These are phyloP conservation scores for Kwoniella dendrophila DNA, from an alignment of 768 basidiomycete species.

Conservation along the genomic window DNA sequence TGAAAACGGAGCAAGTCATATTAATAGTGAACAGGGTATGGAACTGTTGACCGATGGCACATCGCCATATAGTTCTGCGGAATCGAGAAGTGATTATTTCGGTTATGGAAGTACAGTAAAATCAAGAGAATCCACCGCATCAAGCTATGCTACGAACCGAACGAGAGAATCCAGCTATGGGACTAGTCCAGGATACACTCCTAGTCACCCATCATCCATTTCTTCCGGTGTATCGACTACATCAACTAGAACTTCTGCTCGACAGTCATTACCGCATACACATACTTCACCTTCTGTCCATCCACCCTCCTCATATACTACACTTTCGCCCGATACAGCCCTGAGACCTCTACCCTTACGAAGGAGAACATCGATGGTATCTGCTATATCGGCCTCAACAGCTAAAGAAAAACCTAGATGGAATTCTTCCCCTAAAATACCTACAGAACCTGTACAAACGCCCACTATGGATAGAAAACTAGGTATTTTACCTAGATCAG, in stretches of 20 bases:
- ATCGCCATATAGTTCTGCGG: conserved; percentile 16
- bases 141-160: conserved; percentile 4
- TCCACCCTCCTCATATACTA: conserved; percentile 10
- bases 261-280: neutral
- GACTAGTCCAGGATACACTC: neutral
- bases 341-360: conserved; percentile 7
- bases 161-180: conserved; percentile 1
- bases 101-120: conserved; percentile 5
- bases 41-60: conserved; percentile 26
- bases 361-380: conserved; percentile 12
- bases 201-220: conserved; percentile 25
- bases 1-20: neutral
- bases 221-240: conserved; percentile 25
- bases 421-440: conserved; percentile 33
- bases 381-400: conserved; percentile 15
- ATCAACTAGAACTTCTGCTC: conserved; percentile 16
- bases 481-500: conserved; percentile 11
- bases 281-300: conserved; percentile 11
- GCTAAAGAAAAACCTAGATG: conserved; percentile 34
- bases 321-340: conserved; percentile 11
- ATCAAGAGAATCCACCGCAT: conserved; percentile 14
- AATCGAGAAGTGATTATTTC: conserved; percentile 18
- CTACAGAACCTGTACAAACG: conserved; percentile 5
- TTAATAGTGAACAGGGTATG: conserved; percentile 14
- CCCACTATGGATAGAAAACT: conserved; percentile 11